phyloP scores from a whole-genome alignment of 73 alveolate genomes.

The Halteria grandinella region DNA sequence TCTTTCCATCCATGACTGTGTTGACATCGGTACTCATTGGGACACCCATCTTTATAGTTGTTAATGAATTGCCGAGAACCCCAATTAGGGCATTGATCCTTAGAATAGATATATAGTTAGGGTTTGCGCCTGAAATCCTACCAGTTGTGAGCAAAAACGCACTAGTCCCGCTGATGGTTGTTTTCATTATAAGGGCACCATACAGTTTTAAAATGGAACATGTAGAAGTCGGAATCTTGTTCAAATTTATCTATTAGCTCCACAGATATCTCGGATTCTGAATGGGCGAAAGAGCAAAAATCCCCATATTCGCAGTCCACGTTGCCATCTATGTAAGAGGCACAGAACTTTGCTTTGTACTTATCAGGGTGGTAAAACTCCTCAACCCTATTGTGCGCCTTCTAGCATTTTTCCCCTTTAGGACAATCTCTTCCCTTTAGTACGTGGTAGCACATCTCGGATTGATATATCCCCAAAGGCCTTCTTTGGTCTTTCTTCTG shows the following conservation, averaged over 20 bases:
- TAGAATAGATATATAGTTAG: constrained; percentile 41
- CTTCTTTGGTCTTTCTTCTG: constrained; percentile 74
- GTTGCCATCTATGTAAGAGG: constrained; percentile 48
- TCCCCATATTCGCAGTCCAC: constrained; percentile 77
- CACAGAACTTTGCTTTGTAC: constrained; percentile 64
- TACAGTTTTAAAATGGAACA: constrained; percentile 70
- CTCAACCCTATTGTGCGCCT: constrained; percentile 64
- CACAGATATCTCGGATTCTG: constrained; percentile 75
- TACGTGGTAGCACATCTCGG: constrained; percentile 74
- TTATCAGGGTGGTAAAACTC: constrained; percentile 63
- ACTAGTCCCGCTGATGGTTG: constrained; percentile 66
- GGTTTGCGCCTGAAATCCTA: constrained; percentile 85
- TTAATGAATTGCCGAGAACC: constrained; percentile 37
- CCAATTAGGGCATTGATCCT: constrained; percentile 71
- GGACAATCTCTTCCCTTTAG: constrained; percentile 58
- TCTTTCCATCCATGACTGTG: constrained; percentile 94
- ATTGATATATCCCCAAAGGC: constrained; percentile 58
- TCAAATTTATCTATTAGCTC: constrained; percentile 67
- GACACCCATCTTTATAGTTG: constrained; percentile 79
- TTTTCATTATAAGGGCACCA: constrained; percentile 76
- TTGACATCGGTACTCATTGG: constrained; percentile 70
- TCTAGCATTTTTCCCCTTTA: constrained; percentile 40
- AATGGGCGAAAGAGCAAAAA: constrained; percentile 85
- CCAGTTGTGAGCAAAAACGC: constrained; percentile 82
- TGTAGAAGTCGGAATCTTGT: constrained; percentile 65